Percentiles rank a stretch among this genome's conserved stretches.
phyloP scores from a whole-genome alignment of 768 basidiomycete species.

The Solioccasus polychromus region DNA sequence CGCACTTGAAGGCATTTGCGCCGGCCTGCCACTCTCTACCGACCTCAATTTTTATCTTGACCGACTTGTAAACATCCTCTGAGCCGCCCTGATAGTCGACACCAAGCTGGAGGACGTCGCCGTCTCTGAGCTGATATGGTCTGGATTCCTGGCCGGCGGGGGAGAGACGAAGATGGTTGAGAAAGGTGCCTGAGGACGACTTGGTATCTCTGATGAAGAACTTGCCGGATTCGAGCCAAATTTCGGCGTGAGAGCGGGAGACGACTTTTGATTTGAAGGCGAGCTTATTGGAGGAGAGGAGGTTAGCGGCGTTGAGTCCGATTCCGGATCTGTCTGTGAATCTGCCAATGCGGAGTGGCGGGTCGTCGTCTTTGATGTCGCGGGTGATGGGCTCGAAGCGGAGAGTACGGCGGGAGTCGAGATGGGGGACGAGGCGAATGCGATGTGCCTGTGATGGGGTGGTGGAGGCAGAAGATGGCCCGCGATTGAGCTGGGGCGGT shows the following conservation, averaged over 20 bases:
- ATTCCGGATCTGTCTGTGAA: constrained; percentile 86
- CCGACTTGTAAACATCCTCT: constrained; percentile 95
- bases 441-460: constrained; percentile 49
- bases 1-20: constrained; percentile 84
- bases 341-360: constrained; percentile 82
- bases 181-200: constrained; percentile 86
- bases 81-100: constrained; percentile 97
- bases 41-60: constrained; percentile 92
- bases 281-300: constrained; percentile 75
- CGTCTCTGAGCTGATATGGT: constrained; percentile 80
- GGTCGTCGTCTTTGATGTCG: constrained; percentile 70
- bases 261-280: constrained; percentile 97
- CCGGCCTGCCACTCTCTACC: constrained; percentile 87
- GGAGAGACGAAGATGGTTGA: constrained; percentile 91
- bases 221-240: constrained; percentile 72
- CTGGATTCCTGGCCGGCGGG: constrained; percentile 79
- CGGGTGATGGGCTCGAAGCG: constrained; percentile 91
- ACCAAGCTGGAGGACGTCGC: constrained; percentile 91
- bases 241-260: constrained; percentile 90
- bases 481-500: constrained; percentile 20
- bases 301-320: constrained; percentile 62
- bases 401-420: constrained; percentile 85
- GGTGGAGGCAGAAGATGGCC: constrained; percentile 16
- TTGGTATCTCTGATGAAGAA: constrained; percentile 93
- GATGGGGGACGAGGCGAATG: constrained; percentile 92